Evolutionary conservation across 805 yeast species (phyloP).

Genomic region (Monosporozyma solicola): DNA sequence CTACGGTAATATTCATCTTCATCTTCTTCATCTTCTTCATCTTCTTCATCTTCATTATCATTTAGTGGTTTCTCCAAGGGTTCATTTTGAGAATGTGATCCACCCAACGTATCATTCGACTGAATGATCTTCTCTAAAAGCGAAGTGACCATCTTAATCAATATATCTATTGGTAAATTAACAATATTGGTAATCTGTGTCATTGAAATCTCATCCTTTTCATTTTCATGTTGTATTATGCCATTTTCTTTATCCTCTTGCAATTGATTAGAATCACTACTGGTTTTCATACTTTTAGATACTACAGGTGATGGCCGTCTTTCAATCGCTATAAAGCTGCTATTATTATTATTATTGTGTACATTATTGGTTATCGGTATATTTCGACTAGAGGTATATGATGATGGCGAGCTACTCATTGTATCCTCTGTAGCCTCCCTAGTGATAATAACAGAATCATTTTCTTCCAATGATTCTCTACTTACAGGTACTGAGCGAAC

Average conservation of each 20-base stretch:
- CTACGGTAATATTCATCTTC: background rate
- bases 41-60: background rate
- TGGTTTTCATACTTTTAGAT: background rate
- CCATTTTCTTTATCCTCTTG: background rate
- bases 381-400: slow-evolving; percentile 5
- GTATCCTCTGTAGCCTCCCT: slow-evolving; percentile 11
- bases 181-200: slow-evolving; percentile 44
- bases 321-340: background rate
- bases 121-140: slow-evolving; percentile 78
- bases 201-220: background rate
- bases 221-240: background rate
- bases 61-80: background rate
- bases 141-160: slow-evolving; percentile 77
- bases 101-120: slow-evolving; percentile 53
- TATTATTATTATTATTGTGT: background rate
- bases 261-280: background rate
- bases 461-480: background rate
- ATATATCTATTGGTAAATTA: slow-evolving; percentile 70
- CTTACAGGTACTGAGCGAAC: background rate
- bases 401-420: slow-evolving; percentile 12
- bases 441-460: slow-evolving; percentile 8
- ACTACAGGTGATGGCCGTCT: slow-evolving; percentile 1
- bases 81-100: slow-evolving; percentile 16
- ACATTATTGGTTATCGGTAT: background rate
- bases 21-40: background rate